Base-by-base conservation (phyloP, 352 stramenopile genomes). In the Globisporangium iwayamae region DNA sequence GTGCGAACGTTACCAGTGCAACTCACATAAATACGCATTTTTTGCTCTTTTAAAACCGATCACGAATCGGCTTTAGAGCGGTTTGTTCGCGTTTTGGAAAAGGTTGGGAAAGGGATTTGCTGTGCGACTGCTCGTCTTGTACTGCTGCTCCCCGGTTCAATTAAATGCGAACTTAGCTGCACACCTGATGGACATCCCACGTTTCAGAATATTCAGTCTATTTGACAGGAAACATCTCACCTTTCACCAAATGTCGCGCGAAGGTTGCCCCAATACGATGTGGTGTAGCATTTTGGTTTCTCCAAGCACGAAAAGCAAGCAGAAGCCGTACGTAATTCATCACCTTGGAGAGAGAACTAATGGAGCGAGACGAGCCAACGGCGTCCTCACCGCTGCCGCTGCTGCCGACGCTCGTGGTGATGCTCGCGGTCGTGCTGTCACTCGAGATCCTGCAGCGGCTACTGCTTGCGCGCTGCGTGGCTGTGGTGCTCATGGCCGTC, bases 361-460 rank as follows among this genome's bases (percentile, higher is more conserved):
- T 71, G 54, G 34, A 64, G 18, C 14, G 30, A 34, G 45, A 8
- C 16, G 14, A 41, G 48, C 28, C 53, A 32, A 34, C 56, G 56
- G 32, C 67, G 10, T 38, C 20, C 36, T 32, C 67, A 4, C 20
- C 16, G 46, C 28, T 47, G 22, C 14, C 25, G 50, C 36, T 78
- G 55, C 60, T 86, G 38, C 72, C 81, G 6, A 67, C 38, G 61
- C 75, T 91, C 47, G 72, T 89, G 61, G 53, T 91, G 66, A 62
- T 81, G 25, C 65, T 66, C 43, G 63, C 79, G 41, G 25, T 63
- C 34, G 69, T 87, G 28, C 65, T 89, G 28, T 85, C 79, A 58
- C 79, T 91, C 28, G 82, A 91, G 73, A 84, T 91, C 62, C 72
- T 88, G 56, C 78, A 77, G 39, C 72, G 62, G 0, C 69, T 83